Base-by-base conservation (phyloP, 306 rosid genomes). In the Sicyos baderoa region DNA sequence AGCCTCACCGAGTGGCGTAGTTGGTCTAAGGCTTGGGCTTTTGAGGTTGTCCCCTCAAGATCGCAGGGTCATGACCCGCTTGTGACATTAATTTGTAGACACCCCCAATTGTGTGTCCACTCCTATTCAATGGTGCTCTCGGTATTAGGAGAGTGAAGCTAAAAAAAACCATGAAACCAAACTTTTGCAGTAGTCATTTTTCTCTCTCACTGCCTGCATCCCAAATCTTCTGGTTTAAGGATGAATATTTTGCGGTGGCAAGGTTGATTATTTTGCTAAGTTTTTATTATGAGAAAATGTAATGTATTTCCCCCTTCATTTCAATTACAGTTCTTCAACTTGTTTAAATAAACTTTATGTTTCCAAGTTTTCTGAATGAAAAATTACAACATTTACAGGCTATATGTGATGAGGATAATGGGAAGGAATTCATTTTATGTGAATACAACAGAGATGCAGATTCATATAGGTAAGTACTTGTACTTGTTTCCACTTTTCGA, bases 381-480 rank as follows among this genome's bases (percentile, higher is more conserved):
- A 49, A 49, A 23, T 68, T 14, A 49, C 57, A 50, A 44, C 49
- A 42, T 10, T 12, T 42, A 48, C 89, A 92, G 98, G 94, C 84
- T 75, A 40, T 86, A 60, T 80, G 86, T 48, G 98, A 93, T 49
- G 42, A 69, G 35, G 94, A 89, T 9, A 57, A 64, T 47, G 97
- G 87, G 65, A 89, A 89, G 79, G 96, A 93, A 57, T 93, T 93
- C 85, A 85, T 93, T 77, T 61, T 93, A 84, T 93, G 98, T 51
- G 98, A 93, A 68, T 93, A 93, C 78, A 93, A 93, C 77, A 80
- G 97, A 85, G 98, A 93, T 81, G 98, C 97, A 0, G 97, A 93
- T 75, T 93, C 98, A 32, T 93, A 89, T 81, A 83, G 97, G 98
- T 86, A 79, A 11, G 4, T 72, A 63, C 1, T 47, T 59, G 72